These are phyloP conservation scores for Capsicum rhomboideum DNA, from an alignment of 257 asterid genomes.

Conservation along the genomic window DNA sequence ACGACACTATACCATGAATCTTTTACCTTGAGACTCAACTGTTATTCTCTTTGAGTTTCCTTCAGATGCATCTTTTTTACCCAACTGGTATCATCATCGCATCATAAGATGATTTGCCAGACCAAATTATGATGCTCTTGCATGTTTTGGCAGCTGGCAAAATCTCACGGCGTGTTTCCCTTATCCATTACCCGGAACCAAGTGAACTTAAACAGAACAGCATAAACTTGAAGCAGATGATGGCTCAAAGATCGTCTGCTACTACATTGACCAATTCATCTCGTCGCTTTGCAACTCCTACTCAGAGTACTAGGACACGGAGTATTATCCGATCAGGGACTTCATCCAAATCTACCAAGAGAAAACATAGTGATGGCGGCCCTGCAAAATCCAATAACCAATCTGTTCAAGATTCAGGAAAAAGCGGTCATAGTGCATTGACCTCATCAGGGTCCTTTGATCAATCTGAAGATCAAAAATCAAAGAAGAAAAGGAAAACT, in stretches of 20 bases:
- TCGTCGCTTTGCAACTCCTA: slow-evolving; percentile 30
- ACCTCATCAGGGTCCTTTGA: slow-evolving; percentile 38
- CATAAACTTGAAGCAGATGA: slow-evolving; percentile 10
- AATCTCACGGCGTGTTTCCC: slow-evolving; percentile 47
- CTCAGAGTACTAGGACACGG: slow-evolving; percentile 31
- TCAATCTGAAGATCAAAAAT: slow-evolving; percentile 34
- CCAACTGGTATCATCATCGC: not conserved
- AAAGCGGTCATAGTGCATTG: slow-evolving; percentile 34
- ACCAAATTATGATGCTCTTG: not conserved
- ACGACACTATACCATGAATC: too few relatives aligned
- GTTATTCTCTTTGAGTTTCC: too few relatives aligned
- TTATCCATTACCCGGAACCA: slow-evolving; percentile 60
- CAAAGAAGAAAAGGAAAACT: slow-evolving; percentile 39
- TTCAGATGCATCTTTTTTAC: too few relatives aligned
- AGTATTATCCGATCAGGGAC: slow-evolving; percentile 23
- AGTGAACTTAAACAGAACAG: slow-evolving; percentile 28
- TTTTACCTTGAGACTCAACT: too few relatives aligned
- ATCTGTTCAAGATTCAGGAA: slow-evolving; percentile 43
- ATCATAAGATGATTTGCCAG: not conserved
- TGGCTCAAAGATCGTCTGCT: slow-evolving; percentile 33
- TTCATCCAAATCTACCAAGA: slow-evolving; percentile 32
- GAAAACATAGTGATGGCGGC: slow-evolving; percentile 29
- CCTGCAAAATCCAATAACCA: slow-evolving; percentile 17
- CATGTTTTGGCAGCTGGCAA: slow-evolving; percentile 47
- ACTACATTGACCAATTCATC: slow-evolving; percentile 44